Evolutionary conservation across 108 stramenopile genomes (phyloP), one percentile per base, ranked within the genome.

Genomic region (Skeletonema tropicum): DNA sequence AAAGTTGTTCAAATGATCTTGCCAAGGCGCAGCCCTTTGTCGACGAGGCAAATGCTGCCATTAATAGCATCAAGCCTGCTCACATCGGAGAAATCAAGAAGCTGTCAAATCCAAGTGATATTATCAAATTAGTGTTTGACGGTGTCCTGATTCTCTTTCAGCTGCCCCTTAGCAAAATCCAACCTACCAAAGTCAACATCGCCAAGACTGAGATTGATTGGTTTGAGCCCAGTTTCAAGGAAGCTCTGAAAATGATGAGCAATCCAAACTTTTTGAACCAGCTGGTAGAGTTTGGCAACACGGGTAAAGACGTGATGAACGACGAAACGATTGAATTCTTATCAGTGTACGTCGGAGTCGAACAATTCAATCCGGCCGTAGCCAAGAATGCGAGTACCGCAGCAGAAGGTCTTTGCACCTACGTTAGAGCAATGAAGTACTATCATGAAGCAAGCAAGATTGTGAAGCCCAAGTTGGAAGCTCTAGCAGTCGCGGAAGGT

Each of bases 401-500:
- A 39, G 95, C 95, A 9, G 92, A 96, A 68, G 96, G 96, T 29
- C 82, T 97, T 60, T 95, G 95, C 64, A 92, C 87, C 21, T 97
- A 92, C 84, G 94, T 92, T 17, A 73, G 85, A 42, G 96, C 96
- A 29, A 97, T 97, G 96, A 90, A 89, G 72, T 87, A 52, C 60
- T 97, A 96, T 79, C 94, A 95, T 79, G 88, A 92, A 63, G 96
- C 95, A 5, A 92, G 92, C 70, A 96, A 96, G 78, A 92, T 96
- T 72, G 95, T 96, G n/a, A 96, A 96, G 72, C 96, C 96, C 29
- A 96, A 96, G 75, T 84, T 97, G 42, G 96, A 96, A 83, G 96
- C 95, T 11, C 86, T 97, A 9, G 73, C 77, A 14, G 69, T 96
- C 13, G 94, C 94, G 15, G 91, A 93, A 74, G 90, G 78, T 8